phyloP scores from a whole-genome alignment of 169 alveolate species.

The Cyclospora cayetanensis region DNA sequence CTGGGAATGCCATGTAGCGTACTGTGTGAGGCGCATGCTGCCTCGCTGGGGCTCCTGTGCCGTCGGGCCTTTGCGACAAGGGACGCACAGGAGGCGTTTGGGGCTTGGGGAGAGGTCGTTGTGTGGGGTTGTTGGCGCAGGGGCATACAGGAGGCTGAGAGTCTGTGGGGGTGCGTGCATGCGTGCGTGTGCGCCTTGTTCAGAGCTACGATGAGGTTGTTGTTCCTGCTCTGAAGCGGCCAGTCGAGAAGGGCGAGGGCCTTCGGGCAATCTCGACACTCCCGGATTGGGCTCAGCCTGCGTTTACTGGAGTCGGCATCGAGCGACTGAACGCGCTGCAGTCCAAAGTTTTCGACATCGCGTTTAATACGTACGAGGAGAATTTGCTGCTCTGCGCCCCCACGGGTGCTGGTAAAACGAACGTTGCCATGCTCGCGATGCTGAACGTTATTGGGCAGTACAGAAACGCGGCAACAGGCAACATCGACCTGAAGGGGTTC shows the following conservation, averaged over 20 bases:
- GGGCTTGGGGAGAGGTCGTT: too few species aligned
- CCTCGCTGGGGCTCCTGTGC: too few species aligned
- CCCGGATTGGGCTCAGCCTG: constrained; percentile 96
- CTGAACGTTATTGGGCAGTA: constrained; percentile 89
- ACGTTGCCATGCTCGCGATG: constrained; percentile 98
- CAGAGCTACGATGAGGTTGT: constrained; percentile 84
- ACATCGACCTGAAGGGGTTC: constrained; percentile 87
- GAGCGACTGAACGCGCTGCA: constrained; percentile 94
- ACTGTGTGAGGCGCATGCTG: too few species aligned
- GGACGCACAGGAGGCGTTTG: too few species aligned
- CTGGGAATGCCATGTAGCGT: too few species aligned
- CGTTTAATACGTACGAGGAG: constrained; percentile 93
- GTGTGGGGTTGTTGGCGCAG: too few species aligned
- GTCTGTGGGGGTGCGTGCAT: too few species aligned
- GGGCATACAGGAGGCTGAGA: too few species aligned
- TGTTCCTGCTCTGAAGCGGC: constrained; percentile 82
- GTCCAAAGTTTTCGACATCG: constrained; percentile 93
- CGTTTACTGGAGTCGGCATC: constrained; percentile 87
- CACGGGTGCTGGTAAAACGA: constrained; percentile 99
- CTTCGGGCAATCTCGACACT: constrained; percentile 75
- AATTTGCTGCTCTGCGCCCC: constrained; percentile 99
- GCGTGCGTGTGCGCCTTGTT: too few species aligned
- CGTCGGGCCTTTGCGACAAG: too few species aligned
- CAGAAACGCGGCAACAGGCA: constrained; percentile 73
- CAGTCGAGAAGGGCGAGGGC: constrained; percentile 50